These are phyloP conservation scores for Phytopythium kandeliae DNA, from an alignment of 352 stramenopile genomes.

Conservation along the genomic window DNA sequence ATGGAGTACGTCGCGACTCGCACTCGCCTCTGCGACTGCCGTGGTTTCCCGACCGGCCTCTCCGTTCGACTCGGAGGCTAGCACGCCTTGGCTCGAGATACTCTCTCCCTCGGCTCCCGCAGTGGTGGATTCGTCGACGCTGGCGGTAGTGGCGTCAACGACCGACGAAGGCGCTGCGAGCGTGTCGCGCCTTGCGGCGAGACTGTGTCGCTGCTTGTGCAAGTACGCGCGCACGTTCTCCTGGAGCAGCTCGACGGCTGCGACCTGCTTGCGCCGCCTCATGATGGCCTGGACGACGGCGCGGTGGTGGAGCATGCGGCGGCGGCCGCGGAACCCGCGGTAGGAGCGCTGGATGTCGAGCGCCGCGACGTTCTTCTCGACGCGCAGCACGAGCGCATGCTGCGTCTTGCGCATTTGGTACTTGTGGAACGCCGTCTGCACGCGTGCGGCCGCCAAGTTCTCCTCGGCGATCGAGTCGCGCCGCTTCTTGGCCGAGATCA, in stretches of 20 bases:
- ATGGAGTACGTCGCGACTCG: background rate
- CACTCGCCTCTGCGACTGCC: background rate
- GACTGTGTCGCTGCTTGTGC: constrained; percentile 28
- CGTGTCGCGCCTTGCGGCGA: background rate
- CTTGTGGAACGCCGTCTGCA: constrained; percentile 57
- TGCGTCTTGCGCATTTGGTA: constrained; percentile 55
- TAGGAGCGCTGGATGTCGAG: constrained; percentile 65
- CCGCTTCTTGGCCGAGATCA: constrained; percentile 10
- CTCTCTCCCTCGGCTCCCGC: background rate
- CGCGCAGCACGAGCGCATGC: constrained; percentile 24
- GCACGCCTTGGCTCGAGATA: background rate
- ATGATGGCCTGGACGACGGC: constrained; percentile 48
- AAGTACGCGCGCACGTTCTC: constrained; percentile 59
- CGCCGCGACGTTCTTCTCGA: constrained; percentile 50
- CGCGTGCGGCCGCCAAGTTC: constrained; percentile 34
- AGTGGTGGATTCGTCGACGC: too few relatives aligned
- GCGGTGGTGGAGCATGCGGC: constrained; percentile 41
- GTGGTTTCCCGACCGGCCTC: background rate
- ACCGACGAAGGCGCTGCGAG: background rate
- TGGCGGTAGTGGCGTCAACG: too few relatives aligned
- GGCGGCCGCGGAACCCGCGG: constrained; percentile 45
- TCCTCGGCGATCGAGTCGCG: constrained; percentile 38
- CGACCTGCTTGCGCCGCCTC: constrained; percentile 35
- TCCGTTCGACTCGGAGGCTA: background rate
- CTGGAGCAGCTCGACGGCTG: constrained; percentile 55